Percentiles rank a stretch among this genome's conserved stretches.
Evolutionary conservation across 2,329 filamentous ascomycete genomes (phyloP).

Genomic region (Periconia sp.): DNA sequence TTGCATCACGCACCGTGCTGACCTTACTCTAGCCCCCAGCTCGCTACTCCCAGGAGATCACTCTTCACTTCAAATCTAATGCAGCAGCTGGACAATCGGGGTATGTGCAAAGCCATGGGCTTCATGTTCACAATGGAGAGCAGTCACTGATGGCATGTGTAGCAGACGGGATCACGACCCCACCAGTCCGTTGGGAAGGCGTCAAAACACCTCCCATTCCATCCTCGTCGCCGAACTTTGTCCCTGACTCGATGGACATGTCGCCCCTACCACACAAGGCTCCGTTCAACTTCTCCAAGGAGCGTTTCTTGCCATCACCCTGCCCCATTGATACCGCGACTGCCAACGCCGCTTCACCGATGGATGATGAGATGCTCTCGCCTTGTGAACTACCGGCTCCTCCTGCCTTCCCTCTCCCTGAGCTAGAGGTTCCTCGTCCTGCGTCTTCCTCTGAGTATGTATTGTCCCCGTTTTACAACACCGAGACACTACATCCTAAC

Average conservation of each 20-base stretch:
- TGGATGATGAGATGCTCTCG: constrained; percentile 49
- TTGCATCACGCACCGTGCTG: constrained; percentile 26
- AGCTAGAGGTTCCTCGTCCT: constrained; percentile 37
- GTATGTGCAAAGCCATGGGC: constrained; percentile 51
- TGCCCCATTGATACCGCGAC: constrained; percentile 60
- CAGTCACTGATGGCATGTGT: constrained; percentile 29
- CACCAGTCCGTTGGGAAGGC: constrained; percentile 58
- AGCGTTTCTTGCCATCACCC: constrained; percentile 72
- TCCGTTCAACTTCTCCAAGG: constrained; percentile 60
- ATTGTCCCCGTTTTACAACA: not conserved
- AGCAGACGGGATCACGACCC: constrained; percentile 48
- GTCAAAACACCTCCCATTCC: constrained; percentile 83
- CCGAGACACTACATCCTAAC: constrained; percentile 17
- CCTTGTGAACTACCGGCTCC: constrained; percentile 34
- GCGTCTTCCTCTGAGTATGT: constrained; percentile 43
- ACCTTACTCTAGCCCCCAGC: constrained; percentile 67
- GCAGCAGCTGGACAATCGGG: constrained; percentile 58
- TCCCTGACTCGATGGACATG: constrained; percentile 84
- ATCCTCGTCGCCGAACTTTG: constrained; percentile 76
- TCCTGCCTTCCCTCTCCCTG: constrained; percentile 24
- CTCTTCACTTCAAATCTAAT: constrained; percentile 78
- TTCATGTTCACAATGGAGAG: constrained; percentile 9
- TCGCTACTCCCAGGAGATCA: constrained; percentile 80
- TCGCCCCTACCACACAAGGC: constrained; percentile 86
- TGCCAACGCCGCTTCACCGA: constrained; percentile 53